phyloP scores from a whole-genome alignment of 257 asterid species.

The Solanum chmielewskii region DNA sequence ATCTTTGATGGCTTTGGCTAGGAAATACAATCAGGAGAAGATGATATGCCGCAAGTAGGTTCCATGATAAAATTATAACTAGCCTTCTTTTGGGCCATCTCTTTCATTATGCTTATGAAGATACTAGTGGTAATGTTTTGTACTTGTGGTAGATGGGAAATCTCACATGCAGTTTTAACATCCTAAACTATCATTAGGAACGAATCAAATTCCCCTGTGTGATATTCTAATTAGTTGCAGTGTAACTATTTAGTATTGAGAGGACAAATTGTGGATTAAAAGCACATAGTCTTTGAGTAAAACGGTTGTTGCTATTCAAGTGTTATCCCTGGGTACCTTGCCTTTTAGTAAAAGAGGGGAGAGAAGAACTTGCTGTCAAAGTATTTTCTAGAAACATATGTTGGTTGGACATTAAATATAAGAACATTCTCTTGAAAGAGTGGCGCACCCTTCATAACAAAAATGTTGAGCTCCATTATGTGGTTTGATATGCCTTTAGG shows the following conservation, averaged over 20 bases:
- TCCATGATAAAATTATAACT: neutral
- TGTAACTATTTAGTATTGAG: neutral
- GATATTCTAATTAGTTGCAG: neutral
- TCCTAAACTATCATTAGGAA: neutral
- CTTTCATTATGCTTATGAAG: neutral
- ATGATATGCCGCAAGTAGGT: conserved; percentile 8
- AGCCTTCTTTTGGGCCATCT: neutral
- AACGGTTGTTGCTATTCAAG: neutral
- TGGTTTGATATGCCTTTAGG: neutral
- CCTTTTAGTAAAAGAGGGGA: neutral
- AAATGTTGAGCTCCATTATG: neutral
- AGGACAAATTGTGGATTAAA: neutral
- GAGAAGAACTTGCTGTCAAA: neutral
- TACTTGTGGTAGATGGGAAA: neutral
- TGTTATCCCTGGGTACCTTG: neutral
- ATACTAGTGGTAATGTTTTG: neutral
- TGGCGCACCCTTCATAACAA: too few species aligned
- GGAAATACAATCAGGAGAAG: conserved; percentile 2
- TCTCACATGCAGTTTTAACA: neutral
- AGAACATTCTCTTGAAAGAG: neutral
- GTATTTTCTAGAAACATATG: neutral
- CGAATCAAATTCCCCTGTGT: neutral
- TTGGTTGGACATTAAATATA: neutral
- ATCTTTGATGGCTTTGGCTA: conserved; percentile 8
- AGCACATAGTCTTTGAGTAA: neutral